Evolutionary conservation across 2,329 filamentous ascomycete species (phyloP), one percentile per base, ranked within the genome.

Genomic region (Botryotinia narcissicola): DNA sequence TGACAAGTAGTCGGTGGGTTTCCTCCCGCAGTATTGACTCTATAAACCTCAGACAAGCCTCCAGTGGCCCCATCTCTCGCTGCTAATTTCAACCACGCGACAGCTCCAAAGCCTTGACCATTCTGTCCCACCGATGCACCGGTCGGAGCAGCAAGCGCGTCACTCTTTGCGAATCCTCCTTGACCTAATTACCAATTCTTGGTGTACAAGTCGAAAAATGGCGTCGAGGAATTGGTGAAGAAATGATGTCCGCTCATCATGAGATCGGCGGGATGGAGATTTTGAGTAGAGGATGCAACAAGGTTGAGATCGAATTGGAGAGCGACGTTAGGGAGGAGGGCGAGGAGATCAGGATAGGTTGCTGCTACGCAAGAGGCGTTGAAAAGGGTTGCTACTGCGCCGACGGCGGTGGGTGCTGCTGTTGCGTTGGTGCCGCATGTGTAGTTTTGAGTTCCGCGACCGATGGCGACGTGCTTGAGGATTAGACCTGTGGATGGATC

Each of bases 361-460:
- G 92, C 87, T 10, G 92, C 92, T 48, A 95, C 83, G 83, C 95
- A 98, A 78, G 90, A 93, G 74, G 91, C 92, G 83, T 98, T 94
- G 90, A 93, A 98, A 78, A 98, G 92, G 1, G 89, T 91, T 72
- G 95, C 95, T 0, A 93, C 81, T 71, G 95, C 95, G 76, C 95
- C 95, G 68, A 86, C 82, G 29, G 90, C 86, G 16, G 85, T 85
- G 22, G 95, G 95, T 0, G 83, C 84, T 0, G 89, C 87, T 5
- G 87, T 87, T 2, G 88, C 81, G 78, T 92, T 88, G 71, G 87
- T 84, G 74, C 88, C 85, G 86, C 95, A 98, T 70, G 93, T 97
- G 86, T 98, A 98, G 87, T 98, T 98, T 84, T 98, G 91, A 12
- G 93, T 96, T 74, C 95, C 95, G 62, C 93, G 91, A 79, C 95